phyloP scores from a whole-genome alignment of 805 yeast species.

The Diddensiella transvaalensis region DNA sequence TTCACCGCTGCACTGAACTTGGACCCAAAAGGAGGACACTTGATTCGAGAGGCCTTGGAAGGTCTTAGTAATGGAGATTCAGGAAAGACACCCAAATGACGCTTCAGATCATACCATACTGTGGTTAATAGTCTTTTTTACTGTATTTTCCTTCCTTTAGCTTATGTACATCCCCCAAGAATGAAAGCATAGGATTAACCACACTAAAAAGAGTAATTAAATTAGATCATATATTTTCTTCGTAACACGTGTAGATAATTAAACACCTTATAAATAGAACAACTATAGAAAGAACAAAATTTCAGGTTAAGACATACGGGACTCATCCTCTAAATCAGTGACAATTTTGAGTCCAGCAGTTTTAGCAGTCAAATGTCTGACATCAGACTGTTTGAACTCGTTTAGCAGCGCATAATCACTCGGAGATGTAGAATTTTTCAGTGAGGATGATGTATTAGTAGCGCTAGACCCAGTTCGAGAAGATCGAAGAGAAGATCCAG shows the following conservation, averaged over 20 bases:
- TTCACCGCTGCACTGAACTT: slow-evolving; percentile 85
- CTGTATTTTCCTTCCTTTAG: background rate
- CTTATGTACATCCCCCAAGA: too few relatives aligned
- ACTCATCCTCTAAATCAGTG: slow-evolving; percentile 20
- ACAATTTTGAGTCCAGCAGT: slow-evolving; percentile 25
- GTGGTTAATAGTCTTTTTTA: background rate
- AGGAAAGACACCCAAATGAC: background rate
- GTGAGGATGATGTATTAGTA: slow-evolving; percentile 21
- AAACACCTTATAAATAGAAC: too few relatives aligned
- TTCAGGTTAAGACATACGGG: background rate
- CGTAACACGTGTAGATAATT: too few relatives aligned
- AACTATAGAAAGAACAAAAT: too few relatives aligned
- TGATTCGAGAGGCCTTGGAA: slow-evolving; percentile 84
- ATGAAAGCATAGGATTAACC: too few relatives aligned
- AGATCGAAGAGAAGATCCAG: slow-evolving; percentile 23
- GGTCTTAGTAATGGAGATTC: slow-evolving; percentile 3
- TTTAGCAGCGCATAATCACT: background rate
- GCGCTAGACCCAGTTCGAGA: slow-evolving; percentile 23
- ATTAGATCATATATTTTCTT: too few relatives aligned
- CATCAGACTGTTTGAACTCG: slow-evolving; percentile 9
- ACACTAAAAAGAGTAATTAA: too few relatives aligned
- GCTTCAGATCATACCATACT: background rate
- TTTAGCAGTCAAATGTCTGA: slow-evolving; percentile 22
- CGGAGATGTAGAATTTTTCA: slow-evolving; percentile 5
- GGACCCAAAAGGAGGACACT: slow-evolving; percentile 88